A percentile compares a stretch with the other conserved stretches of the same genome.
phyloP scores from a whole-genome alignment of 2,329 filamentous ascomycete genomes.

The Aspergillus alliaceus region DNA sequence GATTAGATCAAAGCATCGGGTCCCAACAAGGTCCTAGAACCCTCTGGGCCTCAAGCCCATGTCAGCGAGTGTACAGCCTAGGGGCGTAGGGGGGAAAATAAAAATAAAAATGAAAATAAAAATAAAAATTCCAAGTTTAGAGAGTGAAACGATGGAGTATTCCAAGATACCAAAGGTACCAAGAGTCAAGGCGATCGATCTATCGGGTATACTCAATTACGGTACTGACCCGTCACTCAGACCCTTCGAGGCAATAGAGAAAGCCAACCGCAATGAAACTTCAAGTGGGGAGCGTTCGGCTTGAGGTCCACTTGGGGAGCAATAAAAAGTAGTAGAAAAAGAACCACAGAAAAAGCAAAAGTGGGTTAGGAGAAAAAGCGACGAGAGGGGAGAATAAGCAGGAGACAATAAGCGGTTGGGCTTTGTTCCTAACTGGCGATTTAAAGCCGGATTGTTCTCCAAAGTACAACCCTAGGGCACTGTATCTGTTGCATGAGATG shows the following conservation, averaged over 20 bases:
- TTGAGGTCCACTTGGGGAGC: conserved; percentile 13
- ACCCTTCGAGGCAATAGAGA: conserved; percentile 9
- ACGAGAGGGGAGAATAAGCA: neutral
- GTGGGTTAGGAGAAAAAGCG: neutral
- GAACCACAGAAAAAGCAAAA: neutral
- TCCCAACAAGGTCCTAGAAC: neutral
- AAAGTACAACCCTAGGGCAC: too few relatives aligned
- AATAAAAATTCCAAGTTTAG: neutral
- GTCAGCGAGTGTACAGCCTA: conserved; percentile 1
- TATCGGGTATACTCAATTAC: too few relatives aligned
- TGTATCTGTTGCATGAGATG: neutral
- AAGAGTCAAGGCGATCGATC: conserved; percentile 11
- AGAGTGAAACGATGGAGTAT: conserved; percentile 1
- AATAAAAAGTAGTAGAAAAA: conserved; percentile 2
- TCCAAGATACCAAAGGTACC: neutral
- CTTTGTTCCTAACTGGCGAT: neutral
- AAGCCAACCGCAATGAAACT: conserved; percentile 11
- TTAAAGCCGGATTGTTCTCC: neutral
- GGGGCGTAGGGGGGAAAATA: conserved; percentile 1
- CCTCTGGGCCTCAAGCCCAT: neutral
- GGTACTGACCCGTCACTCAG: conserved; percentile 17
- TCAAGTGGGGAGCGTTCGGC: conserved; percentile 6
- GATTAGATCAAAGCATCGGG: neutral
- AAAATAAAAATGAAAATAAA: neutral
- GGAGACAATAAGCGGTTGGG: neutral